Evolutionary conservation across 2,329 filamentous ascomycete species (phyloP), one percentile per base, ranked within the genome.

Genomic region (Elsinoe necatrix): DNA sequence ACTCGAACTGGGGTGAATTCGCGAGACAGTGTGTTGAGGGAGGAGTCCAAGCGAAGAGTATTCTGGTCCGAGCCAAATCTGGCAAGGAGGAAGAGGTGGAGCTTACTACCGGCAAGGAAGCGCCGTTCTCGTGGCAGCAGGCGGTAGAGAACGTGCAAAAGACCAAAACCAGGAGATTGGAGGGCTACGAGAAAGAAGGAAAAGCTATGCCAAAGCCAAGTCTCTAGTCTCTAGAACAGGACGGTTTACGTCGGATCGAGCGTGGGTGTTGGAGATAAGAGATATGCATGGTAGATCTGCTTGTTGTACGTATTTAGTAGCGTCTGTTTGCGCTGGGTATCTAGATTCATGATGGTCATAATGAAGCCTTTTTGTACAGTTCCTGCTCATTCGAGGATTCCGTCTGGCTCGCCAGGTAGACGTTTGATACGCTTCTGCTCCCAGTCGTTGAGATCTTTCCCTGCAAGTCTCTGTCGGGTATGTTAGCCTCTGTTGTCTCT

Each of bases 341-440:
- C 54, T 56, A 25, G 29, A 37, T 23, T 56, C 54, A 27, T 56
- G 29, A 45, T 48, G 18, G 39, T 48, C 54, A 41, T 56, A 23
- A 48, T 18, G 41, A 48, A 16, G 21, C 18, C n/a, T n/a, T 21
- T 48, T 37, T 31, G 16, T 34, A 23, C 31, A 25, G n/a, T 16
- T 31, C n/a, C 11, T 50, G 23, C 45, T 55, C 45, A 56, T 77
- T 71, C 86, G 63, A 95, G 69, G 52, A 88, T 80, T 31, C 92
- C 92, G 70, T 98, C 92, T 59, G 82, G 86, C 72, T 98, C 95
- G 63, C 93, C 93, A 18, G 88, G 84, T 59, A 96, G 79, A 68
- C 93, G 79, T 75, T 95, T 84, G 9, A 97, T 90, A 55, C 95
- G 83, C 73, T 93, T 95, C 73, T 97, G 93, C 70, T 97, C 92